Evolutionary conservation across 768 basidiomycete genomes (phyloP), one percentile per base, ranked within the genome.

Genomic region (Asterophora lycoperdoides): DNA sequence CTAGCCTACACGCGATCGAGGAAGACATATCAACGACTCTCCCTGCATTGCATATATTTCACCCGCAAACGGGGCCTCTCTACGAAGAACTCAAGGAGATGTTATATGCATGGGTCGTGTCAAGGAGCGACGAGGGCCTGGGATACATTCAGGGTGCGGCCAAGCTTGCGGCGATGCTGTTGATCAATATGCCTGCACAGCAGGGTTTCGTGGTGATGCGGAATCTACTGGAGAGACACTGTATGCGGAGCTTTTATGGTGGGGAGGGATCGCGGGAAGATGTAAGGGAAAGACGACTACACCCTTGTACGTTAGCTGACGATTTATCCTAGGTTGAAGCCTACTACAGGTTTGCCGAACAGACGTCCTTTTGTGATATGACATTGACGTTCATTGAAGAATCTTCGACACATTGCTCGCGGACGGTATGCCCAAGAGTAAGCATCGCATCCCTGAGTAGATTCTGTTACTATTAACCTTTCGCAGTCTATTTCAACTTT

Each of bases 361-460:
- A 33, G n/a, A 32, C 17, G 14, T 17, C 36, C 9, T n/a, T 4
- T 49, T 15, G 39, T 28, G 11, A 6, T 17, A 38, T 9, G 10
- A 30, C 34, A 38, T 47, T 52, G 26, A 41, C 39, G 11, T 41
- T 15, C 36, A 41, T 47, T 58, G 46, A 58, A 93, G 90, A 58
- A 93, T 94, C 60, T 95, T 95, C 55, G 93, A 94, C 62, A 94
- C 93, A 1, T 64, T 94, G 18, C 75, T 94, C 26, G 93, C 93
- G 14, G 93, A 95, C 64, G 83, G 84, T 23, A 93, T 95, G 91
- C 93, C 93, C 1, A 93, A 93, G 68, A 84, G 91, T 94, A 59
- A 61, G 81, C 29, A 18, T 13, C n/a, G 39, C 37, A 14, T 19
- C 49, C 34, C 41, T 35, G 9, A 15, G 42, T 42, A 15, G 30